Base-by-base conservation (phyloP, 768 basidiomycete genomes). In the Lactifluus pinguis region DNA sequence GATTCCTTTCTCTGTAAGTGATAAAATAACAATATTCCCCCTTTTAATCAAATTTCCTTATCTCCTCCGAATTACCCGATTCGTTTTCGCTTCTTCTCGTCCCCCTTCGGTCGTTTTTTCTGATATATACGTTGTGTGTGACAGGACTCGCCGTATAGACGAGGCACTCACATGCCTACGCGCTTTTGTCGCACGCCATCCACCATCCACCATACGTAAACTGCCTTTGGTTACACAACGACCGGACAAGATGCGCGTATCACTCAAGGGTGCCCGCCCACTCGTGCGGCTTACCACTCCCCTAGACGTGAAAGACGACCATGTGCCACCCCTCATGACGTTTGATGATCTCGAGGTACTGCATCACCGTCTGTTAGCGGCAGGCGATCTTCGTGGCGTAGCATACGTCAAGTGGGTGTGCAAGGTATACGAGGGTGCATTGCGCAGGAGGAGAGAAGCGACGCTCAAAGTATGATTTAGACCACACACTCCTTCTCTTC, bases 301-400 rank as follows among this genome's bases (percentile, higher is more conserved):
- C 0, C 72, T 76, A 2, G 81, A 83, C 17, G 77, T 87, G 4
- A 80, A 82, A 1, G 94, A 97, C 68, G 87, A 92, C 65, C 69
- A 79, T 25, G 85, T 97, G 6, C 89, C 93, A 0, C 93, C 93
- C 0, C 70, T 93, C 44, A 66, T 95, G 21, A 78, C 82, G 13
- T 95, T 93, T 69, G 65, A 73, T 15, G 92, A 95, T 69, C 65
- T 95, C n/a, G 86, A 89, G 64, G 62, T 86, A 6, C 74, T 97
- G 53, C 92, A 95, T 69, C 81, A 91, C 60, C 77, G 86, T 30
- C 72, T 93, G 32, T 82, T 86, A n/a, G 69, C 69, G 17, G 69
- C 66, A 7, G 67, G 65, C 15, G 61, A 68, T 44, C 34, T 15
- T n/a, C 73, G 76, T 42, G 82, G 83, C 17, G 75, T 94, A 30